These are phyloP conservation scores for Populus tomentosa DNA, from an alignment of 441 rosid species.

Conservation along the genomic window DNA sequence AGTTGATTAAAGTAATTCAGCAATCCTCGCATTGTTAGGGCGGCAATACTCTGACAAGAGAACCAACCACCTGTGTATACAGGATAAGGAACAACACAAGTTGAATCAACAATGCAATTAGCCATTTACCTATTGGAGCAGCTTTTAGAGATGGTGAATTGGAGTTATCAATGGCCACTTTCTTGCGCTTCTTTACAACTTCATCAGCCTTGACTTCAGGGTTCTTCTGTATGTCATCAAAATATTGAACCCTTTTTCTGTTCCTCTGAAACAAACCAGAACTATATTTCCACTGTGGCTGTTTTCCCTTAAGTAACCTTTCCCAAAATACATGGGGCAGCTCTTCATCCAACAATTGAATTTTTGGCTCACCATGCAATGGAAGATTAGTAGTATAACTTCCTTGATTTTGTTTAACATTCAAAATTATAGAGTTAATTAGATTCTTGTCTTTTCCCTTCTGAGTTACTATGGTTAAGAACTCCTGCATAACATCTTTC, in stretches of 20 bases:
- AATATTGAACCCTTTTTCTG: slow-evolving; percentile 55
- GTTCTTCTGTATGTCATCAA: slow-evolving; percentile 31
- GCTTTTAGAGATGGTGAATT: slow-evolving; percentile 26
- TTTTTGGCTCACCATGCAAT: slow-evolving; percentile 59
- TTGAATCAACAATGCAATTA: slow-evolving; percentile 1
- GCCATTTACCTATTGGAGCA: slow-evolving; percentile 34
- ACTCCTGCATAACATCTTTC: slow-evolving; percentile 47
- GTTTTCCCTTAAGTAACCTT: slow-evolving; percentile 51
- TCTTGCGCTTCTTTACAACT: slow-evolving; percentile 58
- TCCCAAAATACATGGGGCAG: slow-evolving; percentile 69
- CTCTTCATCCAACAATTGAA: slow-evolving; percentile 44
- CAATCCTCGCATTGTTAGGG: neutral
- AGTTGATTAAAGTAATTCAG: neutral
- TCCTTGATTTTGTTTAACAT: slow-evolving; percentile 57
- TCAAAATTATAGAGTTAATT: slow-evolving; percentile 41
- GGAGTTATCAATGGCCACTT: slow-evolving; percentile 31
- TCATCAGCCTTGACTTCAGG: slow-evolving; percentile 28
- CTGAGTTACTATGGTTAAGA: slow-evolving; percentile 45
- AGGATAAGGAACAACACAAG: neutral
- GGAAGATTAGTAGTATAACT: slow-evolving; percentile 40
- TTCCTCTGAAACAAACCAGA: slow-evolving; percentile 54
- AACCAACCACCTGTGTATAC: neutral
- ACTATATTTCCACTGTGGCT: slow-evolving; percentile 64
- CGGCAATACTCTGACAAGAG: neutral
- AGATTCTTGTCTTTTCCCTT: slow-evolving; percentile 30